phyloP scores from a whole-genome alignment of 495 filamentous ascomycete species.

The Tetracladium setigerum region DNA sequence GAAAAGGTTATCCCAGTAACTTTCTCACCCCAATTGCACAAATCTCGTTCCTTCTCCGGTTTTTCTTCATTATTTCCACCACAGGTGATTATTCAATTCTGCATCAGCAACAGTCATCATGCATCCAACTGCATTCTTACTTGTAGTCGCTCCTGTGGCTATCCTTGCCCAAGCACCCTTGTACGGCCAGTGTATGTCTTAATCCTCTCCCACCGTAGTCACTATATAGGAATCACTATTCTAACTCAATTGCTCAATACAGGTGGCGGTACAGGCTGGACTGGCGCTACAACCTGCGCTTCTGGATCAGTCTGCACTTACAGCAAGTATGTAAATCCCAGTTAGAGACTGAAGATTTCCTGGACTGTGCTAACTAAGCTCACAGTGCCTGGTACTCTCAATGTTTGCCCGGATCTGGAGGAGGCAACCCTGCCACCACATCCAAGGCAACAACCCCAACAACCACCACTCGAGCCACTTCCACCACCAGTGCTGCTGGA shows the following conservation, averaged over 20 bases:
- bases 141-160: neutral
- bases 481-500: conserved; percentile 4
- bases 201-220: neutral
- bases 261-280: conserved; percentile 19
- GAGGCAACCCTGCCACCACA: neutral
- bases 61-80: too few relatives aligned
- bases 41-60: too few relatives aligned
- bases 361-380: neutral
- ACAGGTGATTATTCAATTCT: too few relatives aligned
- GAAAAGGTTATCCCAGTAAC: too few relatives aligned
- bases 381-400: conserved; percentile 23
- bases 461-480: neutral
- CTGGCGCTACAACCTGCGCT: conserved; percentile 17
- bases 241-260: neutral
- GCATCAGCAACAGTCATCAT: too few relatives aligned
- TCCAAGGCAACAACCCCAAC: neutral
- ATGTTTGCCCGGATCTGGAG: conserved; percentile 23
- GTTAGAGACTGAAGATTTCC: neutral
- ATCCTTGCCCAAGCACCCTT: conserved; percentile 7
- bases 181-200: conserved; percentile 14
- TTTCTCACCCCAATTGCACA: too few relatives aligned
- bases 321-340: conserved; percentile 5
- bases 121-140: too few relatives aligned
- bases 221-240: neutral
- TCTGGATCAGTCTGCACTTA: conserved; percentile 13